Base-by-base conservation (phyloP, 148 eudicot species). In the Euryodendron excelsum region DNA sequence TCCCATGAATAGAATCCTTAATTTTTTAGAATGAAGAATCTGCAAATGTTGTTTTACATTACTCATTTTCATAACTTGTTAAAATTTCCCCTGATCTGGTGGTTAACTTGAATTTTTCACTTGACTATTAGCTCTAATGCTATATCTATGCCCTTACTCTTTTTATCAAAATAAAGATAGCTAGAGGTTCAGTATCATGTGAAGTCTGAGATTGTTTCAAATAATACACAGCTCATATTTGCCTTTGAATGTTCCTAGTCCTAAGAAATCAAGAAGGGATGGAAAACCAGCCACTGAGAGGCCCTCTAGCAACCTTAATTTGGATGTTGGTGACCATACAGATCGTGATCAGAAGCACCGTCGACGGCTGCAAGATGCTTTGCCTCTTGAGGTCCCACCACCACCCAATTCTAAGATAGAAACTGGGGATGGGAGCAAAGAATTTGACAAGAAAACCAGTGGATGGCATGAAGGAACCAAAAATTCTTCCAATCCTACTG, bases 281-380 rank as follows among this genome's bases (percentile, higher is more conserved):
- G 89, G 81, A 64, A 90, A 85, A 47, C 85, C 84, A 67, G 87
- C 88, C 25, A 80, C 81, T 64, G 96, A 85, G 80, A 86, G 91
- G 82, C 86, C 90, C 67, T 78, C 90, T 59, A 78, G 70, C 41
- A 86, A 78, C 52, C 39, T 64, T 58, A 77, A 78, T 78, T 79
- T 84, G 60, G 92, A 84, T 60, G 75, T 47, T 72, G 76, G 83
- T 75, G 87, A 84, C 36, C 83, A 73, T 60, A 56, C 48, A 78
- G 93, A 90, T 69, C 78, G 83, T 27, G 92, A 85, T 81, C 78
- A 80, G 73, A 85, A 89, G 82, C 91, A 81, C 77, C 86, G 52
- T 17, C 90, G 78, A 50, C 88, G 89, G 25, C 85, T 81, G 76
- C 85, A 84, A 74, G 95, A 92, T 86, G 84, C 89, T 76, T 82